Conservation (phyloP, 306 rosid species). For the Nissolia schottii region DNA sequence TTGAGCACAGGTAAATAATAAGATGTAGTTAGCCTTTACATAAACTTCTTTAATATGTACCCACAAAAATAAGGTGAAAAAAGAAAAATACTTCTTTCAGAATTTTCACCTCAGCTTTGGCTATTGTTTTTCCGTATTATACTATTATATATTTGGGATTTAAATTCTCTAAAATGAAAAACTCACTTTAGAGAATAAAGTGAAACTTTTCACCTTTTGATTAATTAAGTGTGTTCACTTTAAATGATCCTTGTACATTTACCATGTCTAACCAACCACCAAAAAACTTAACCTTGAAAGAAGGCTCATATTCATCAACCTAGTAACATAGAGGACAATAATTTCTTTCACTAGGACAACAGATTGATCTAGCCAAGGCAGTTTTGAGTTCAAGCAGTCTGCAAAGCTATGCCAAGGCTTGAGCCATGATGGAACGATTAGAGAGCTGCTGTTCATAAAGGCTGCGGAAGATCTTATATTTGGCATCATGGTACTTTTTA, state of each 20-base stretch:
- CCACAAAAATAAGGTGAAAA: not conserved
- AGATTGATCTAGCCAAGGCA: not conserved
- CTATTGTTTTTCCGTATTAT: not conserved
- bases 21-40: not conserved
- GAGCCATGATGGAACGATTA: constrained; percentile 65
- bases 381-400: constrained; percentile 16
- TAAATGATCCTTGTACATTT: too few species aligned
- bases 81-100: not conserved
- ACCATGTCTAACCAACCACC: not conserved
- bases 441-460: constrained; percentile 84
- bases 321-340: not conserved
- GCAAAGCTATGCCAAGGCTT: constrained; percentile 54
- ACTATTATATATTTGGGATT: too few species aligned
- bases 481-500: constrained; percentile 78
- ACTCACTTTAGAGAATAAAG: too few species aligned
- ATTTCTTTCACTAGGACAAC: not conserved
- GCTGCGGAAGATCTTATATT: constrained; percentile 68
- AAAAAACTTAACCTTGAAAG: not conserved
- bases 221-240: too few species aligned
- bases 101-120: not conserved
- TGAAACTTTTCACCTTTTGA: too few species aligned
- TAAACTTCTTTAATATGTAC: not conserved
- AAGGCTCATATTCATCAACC: not conserved
- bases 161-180: too few species aligned
- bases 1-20: not conserved